phyloP scores from a whole-genome alignment of 495 filamentous ascomycete genomes.

The Neurospora sp. region DNA sequence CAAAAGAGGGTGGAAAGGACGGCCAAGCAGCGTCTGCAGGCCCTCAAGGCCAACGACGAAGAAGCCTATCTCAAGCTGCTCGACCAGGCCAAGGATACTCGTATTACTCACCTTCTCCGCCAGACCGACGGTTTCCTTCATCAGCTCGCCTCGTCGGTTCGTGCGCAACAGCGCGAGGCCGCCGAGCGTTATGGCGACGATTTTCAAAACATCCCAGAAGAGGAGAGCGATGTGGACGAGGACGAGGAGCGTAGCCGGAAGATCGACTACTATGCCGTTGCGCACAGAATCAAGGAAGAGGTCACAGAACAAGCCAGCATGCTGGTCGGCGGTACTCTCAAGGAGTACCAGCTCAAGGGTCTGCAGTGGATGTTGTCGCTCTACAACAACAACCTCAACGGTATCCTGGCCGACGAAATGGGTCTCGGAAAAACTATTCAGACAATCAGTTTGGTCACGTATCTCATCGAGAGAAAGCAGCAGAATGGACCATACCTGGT shows the following conservation, averaged over 20 bases:
- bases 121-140: conserved; percentile 96
- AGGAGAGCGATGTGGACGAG: conserved; percentile 56
- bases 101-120: conserved; percentile 90
- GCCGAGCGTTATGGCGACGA: conserved; percentile 67
- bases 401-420: conserved; percentile 98
- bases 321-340: conserved; percentile 81
- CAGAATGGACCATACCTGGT: conserved; percentile 92
- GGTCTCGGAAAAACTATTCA: conserved; percentile 99
- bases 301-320: conserved; percentile 72
- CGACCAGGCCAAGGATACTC: conserved; percentile 96
- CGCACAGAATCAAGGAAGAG: conserved; percentile 89
- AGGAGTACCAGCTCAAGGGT: conserved; percentile 97
- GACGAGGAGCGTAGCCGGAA: conserved; percentile 63
- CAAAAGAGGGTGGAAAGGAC: conserved; percentile 94
- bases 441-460: conserved; percentile 93
- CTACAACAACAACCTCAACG: conserved; percentile 99
- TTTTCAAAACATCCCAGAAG: conserved; percentile 41
- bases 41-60: conserved; percentile 96
- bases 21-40: conserved; percentile 97
- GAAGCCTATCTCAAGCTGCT: conserved; percentile 95
- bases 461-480: conserved; percentile 90
- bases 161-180: conserved; percentile 77
- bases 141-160: conserved; percentile 86
- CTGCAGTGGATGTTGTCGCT: conserved; percentile 99
- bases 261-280: conserved; percentile 97